phyloP scores from a whole-genome alignment of 148 eudicot genomes.

The Beta vulgaris region DNA sequence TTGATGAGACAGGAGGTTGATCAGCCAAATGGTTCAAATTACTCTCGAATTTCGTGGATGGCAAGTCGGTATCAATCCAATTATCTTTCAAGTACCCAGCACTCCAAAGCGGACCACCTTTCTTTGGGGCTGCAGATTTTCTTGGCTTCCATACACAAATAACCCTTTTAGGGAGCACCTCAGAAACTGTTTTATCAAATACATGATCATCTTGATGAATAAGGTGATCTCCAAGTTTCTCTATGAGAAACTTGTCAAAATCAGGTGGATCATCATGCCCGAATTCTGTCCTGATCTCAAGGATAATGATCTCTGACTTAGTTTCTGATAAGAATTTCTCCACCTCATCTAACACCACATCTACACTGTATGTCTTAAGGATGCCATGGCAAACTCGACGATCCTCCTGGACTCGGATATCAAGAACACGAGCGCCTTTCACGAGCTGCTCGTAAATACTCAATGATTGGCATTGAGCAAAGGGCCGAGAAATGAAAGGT shows the following conservation, averaged over 20 bases:
- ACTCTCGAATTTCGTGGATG: slow-evolving; percentile 84
- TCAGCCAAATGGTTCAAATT: slow-evolving; percentile 66
- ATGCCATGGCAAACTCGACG: slow-evolving; percentile 83
- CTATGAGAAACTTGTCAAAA: slow-evolving; percentile 64
- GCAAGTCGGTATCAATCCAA: slow-evolving; percentile 90
- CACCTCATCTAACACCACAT: slow-evolving; percentile 65
- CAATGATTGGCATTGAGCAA: slow-evolving; percentile 86
- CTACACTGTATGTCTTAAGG: slow-evolving; percentile 58
- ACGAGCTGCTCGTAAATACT: slow-evolving; percentile 79
- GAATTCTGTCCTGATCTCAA: slow-evolving; percentile 85
- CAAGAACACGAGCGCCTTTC: slow-evolving; percentile 62
- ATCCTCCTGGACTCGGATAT: slow-evolving; percentile 72
- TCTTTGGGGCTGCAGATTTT: slow-evolving; percentile 52
- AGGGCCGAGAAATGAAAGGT: slow-evolving; percentile 67
- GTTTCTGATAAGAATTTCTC: slow-evolving; percentile 75
- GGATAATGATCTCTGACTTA: slow-evolving; percentile 70
- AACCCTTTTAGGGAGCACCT: slow-evolving; percentile 69
- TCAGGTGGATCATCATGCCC: slow-evolving; percentile 86
- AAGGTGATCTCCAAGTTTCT: slow-evolving; percentile 64
- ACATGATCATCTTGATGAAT: slow-evolving; percentile 79
- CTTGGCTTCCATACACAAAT: slow-evolving; percentile 94
- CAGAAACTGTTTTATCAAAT: slow-evolving; percentile 59
- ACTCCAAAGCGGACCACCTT: slow-evolving; percentile 68
- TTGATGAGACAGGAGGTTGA: slow-evolving; percentile 48
- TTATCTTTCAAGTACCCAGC: slow-evolving; percentile 69